Evolutionary conservation across 306 rosid genomes (phyloP), one percentile per base, ranked within the genome.

Genomic region (Sechiopsis laciniata): DNA sequence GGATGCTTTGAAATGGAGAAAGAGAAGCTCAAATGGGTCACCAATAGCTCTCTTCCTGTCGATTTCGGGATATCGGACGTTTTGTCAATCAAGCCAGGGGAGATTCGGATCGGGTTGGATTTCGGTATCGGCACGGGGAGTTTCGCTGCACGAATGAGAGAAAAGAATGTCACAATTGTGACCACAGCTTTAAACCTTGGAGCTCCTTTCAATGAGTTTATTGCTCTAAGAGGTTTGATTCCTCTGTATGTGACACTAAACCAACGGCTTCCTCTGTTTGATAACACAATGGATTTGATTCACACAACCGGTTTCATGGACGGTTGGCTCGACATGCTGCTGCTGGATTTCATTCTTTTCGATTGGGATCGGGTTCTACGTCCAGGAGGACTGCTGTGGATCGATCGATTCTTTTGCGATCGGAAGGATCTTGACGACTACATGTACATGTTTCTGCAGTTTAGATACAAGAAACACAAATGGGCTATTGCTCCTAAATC

Each of bases 141-240:
- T 55, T 95, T 91, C 77, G 99, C 95, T 10, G 99, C 99, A 66
- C 88, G 95, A 76, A 95, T 95, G 97, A 88, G 88, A 80, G 99
- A 91, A 74, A 70, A 81, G 3, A 84, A 89, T 75, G 91, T 89
- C 29, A 94, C 97, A 29, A 81, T 94, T 69, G 77, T 91, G 20
- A 76, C 95, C 55, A 88, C 95, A 10, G 99, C 99, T 32, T 68
- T 91, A 10, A 94, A 94, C 77, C 84, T 91, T 61, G 95, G 96
- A n/a, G 97, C 96, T 66, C 99, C 99, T 45, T 94, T 91, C 85
- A 94, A 81, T 70, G 99, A 94, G 80, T 83, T 84, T 76, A 91
- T 94, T 66, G 95, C 99, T 29, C 79, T 89, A 0, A 85, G 99
- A 78, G 99, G 99, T 56, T 81, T 94, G 84, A 17, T 94, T 74